Evolutionary conservation across 805 yeast genomes (phyloP).

Genomic region (Debaryomyces castellii): DNA sequence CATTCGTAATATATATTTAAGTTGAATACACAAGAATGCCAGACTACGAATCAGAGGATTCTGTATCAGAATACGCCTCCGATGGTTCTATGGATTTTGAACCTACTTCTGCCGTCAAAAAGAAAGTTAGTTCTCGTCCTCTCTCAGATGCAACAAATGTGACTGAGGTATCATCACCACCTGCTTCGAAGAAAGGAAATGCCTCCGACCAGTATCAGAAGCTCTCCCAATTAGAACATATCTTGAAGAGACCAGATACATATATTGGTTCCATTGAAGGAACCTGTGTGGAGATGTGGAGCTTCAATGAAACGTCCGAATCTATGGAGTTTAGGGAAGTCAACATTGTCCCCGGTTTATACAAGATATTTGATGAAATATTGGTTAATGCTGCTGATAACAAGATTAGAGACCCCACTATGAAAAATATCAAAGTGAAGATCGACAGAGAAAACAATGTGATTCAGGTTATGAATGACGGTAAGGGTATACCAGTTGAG

Average conservation of each 20-base stretch:
- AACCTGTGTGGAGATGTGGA: conserved; percentile 81
- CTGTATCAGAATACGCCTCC: conserved; percentile 11
- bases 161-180: conserved; percentile 11
- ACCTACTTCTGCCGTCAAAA: conserved; percentile 11
- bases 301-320: conserved; percentile 54
- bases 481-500: conserved; percentile 93
- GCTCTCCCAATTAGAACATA: conserved; percentile 93
- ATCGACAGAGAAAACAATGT: conserved; percentile 73
- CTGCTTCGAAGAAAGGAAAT: conserved; percentile 10
- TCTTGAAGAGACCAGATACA: conserved; percentile 95
- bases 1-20: no score
- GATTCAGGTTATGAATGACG: conserved; percentile 86
- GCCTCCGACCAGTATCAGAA: conserved; percentile 85
- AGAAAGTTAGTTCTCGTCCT: conserved; percentile 13
- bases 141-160: conserved; percentile 22
- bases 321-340: conserved; percentile 57
- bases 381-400: conserved; percentile 98
- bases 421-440: conserved; percentile 83
- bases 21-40: no score
- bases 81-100: conserved; percentile 20
- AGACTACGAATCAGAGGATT: conserved; percentile 10
- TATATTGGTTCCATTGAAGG: conserved; percentile 93
- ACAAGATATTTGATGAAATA: conserved; percentile 95
- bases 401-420: conserved; percentile 88
- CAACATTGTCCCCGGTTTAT: conserved; percentile 89